These are phyloP conservation scores for Medakamo hakoo DNA, from an alignment of 139 green algal genomes.

Conservation along the genomic window DNA sequence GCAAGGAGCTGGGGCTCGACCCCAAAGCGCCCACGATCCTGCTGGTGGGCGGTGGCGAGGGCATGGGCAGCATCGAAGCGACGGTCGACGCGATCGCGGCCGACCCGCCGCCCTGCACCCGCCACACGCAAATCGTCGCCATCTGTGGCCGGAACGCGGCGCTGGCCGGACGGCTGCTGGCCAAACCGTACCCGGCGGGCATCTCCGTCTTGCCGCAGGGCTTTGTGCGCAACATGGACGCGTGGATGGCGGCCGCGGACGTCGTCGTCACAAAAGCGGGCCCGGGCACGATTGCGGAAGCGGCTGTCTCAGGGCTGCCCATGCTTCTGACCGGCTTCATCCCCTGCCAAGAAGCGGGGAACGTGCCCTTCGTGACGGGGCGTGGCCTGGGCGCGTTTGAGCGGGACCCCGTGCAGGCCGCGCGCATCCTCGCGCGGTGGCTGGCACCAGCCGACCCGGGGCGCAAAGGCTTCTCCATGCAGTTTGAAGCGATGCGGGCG, in stretches of 20 bases:
- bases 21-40: constrained; percentile 36
- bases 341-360: constrained; percentile 90
- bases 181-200: constrained; percentile 7
- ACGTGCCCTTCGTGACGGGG: constrained; percentile 88
- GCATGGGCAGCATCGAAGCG: constrained; percentile 84
- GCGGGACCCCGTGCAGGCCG: constrained; percentile 48
- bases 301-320: constrained; percentile 83
- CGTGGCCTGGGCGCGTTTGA: constrained; percentile 53
- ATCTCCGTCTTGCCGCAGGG: constrained; percentile 40
- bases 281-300: constrained; percentile 91
- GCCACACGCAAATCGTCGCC: constrained; percentile 64
- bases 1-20: constrained; percentile 35
- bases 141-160: constrained; percentile 84
- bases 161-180: constrained; percentile 45
- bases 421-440: constrained; percentile 20
- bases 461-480: not conserved
- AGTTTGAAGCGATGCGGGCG: constrained; percentile 1
- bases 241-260: constrained; percentile 82
- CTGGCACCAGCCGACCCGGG: not conserved
- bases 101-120: constrained; percentile 7
- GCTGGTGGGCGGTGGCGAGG: constrained; percentile 83
- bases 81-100: constrained; percentile 61
- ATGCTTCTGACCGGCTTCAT: constrained; percentile 93
- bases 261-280: constrained; percentile 65
- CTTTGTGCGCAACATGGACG: constrained; percentile 88